phyloP scores from a whole-genome alignment of 768 basidiomycete species.

The Lyophyllum shimeji region DNA sequence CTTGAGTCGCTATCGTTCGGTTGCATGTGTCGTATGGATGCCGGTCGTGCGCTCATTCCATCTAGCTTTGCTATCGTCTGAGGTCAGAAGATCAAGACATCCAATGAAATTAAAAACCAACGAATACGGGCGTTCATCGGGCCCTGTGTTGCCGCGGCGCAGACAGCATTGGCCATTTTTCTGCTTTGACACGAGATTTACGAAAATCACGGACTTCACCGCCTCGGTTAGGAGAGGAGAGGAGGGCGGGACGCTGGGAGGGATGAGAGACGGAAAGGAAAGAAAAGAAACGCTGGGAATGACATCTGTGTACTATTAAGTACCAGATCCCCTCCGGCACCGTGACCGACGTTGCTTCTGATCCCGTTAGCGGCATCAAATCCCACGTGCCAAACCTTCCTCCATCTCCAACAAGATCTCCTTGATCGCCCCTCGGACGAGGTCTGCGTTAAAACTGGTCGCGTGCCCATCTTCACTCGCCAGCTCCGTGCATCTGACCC shows the following conservation, averaged over 20 bases:
- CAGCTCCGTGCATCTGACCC: conserved; percentile 59
- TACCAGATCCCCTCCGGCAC: conserved; percentile 13
- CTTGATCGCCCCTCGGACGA: conserved; percentile 44
- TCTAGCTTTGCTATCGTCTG: neutral
- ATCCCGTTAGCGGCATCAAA: neutral
- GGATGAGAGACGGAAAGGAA: neutral
- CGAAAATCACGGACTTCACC: neutral
- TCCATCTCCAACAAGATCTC: conserved; percentile 20
- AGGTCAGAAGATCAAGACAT: neutral
- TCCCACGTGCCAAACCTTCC: conserved; percentile 9
- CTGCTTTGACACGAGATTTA: neutral
- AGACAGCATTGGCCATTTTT: neutral
- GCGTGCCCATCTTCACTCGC: conserved; percentile 23
- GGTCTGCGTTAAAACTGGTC: conserved; percentile 43
- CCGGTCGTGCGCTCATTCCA: neutral
- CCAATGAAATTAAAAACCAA: conserved; percentile 2
- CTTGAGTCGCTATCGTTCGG: conserved; percentile 5
- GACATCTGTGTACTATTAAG: conserved; percentile 5
- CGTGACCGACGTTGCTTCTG: neutral
- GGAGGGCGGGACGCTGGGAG: neutral
- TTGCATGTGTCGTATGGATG: conserved; percentile 1
- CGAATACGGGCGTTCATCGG: neutral
- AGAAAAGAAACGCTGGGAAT: neutral
- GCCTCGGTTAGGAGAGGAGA: too few relatives aligned
- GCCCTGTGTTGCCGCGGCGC: neutral